Conservation (phyloP, 257 asterid species). For the Leonotis leonurus region DNA sequence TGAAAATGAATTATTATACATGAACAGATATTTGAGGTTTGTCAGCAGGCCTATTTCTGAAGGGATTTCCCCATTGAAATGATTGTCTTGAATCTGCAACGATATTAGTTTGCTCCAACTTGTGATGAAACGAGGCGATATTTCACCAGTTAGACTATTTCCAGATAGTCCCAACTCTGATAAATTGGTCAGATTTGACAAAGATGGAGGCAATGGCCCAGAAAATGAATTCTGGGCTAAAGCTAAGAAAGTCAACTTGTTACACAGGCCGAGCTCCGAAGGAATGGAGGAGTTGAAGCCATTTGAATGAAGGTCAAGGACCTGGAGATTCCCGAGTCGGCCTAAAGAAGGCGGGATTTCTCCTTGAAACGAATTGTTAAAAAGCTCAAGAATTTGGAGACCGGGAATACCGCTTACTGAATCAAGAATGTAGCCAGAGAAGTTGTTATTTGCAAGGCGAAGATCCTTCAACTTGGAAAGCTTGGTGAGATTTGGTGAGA, state of each 20-base stretch:
- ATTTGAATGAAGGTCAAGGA: slow-evolving; percentile 27
- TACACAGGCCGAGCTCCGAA: slow-evolving; percentile 41
- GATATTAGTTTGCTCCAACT: slow-evolving; percentile 56
- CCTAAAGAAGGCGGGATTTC: slow-evolving; percentile 38
- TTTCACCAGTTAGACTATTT: slow-evolving; percentile 51
- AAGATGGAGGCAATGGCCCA: slow-evolving; percentile 60
- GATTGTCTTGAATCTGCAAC: slow-evolving; percentile 55
- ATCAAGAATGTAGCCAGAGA: slow-evolving; percentile 49
- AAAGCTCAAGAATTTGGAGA: slow-evolving; percentile 38
- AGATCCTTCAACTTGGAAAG: slow-evolving; percentile 45
- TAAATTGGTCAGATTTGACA: slow-evolving; percentile 51
- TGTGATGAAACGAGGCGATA: slow-evolving; percentile 31
- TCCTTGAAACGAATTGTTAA: slow-evolving; percentile 51
- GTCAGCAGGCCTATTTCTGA: slow-evolving; percentile 47
- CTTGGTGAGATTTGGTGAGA: slow-evolving; percentile 38
- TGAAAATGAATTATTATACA: slow-evolving; percentile 43
- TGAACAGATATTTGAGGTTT: slow-evolving; percentile 30
- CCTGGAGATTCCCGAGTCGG: slow-evolving; percentile 25
- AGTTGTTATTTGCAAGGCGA: slow-evolving; percentile 29
- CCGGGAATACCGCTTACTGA: slow-evolving; percentile 26
- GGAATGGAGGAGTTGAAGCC: slow-evolving; percentile 38
- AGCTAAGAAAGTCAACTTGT: slow-evolving; percentile 32
- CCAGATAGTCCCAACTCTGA: slow-evolving; percentile 50
- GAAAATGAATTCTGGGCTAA: slow-evolving; percentile 37
- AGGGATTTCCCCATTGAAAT: slow-evolving; percentile 50